These are phyloP conservation scores for Aspergillus sp. DNA, from an alignment of 2,329 filamentous ascomycete genomes.

Conservation along the genomic window DNA sequence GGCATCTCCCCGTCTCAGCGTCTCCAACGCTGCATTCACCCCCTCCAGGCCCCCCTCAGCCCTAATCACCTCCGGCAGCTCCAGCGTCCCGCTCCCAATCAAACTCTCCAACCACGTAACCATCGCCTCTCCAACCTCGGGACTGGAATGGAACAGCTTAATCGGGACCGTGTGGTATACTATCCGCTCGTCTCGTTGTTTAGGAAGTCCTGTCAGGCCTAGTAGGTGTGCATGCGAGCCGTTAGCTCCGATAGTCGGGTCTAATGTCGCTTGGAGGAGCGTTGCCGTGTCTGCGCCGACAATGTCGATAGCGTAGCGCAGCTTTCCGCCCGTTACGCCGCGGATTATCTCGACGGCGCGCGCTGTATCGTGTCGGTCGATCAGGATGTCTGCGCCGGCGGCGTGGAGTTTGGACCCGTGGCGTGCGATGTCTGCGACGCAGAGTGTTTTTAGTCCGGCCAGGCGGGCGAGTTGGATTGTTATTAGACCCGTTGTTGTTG, in stretches of 20 bases:
- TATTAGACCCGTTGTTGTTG: slow-evolving; percentile 68
- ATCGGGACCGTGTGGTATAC: slow-evolving; percentile 68
- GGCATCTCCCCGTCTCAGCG: slow-evolving; percentile 64
- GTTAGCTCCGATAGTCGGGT: slow-evolving; percentile 12
- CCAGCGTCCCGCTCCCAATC: slow-evolving; percentile 54
- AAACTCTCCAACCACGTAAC: slow-evolving; percentile 68
- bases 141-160: slow-evolving; percentile 71
- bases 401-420: slow-evolving; percentile 61
- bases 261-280: slow-evolving; percentile 56
- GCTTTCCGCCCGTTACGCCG: slow-evolving; percentile 55
- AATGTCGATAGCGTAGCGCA: slow-evolving; percentile 70
- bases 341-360: slow-evolving; percentile 67
- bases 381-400: slow-evolving; percentile 61
- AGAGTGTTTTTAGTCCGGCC: slow-evolving; percentile 63
- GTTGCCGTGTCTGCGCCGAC: slow-evolving; percentile 64
- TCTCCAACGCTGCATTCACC: slow-evolving; percentile 68
- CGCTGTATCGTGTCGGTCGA: slow-evolving; percentile 66
- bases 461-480: slow-evolving; percentile 68
- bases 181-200: slow-evolving; percentile 47
- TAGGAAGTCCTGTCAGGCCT: slow-evolving; percentile 67
- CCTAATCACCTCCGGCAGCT: slow-evolving; percentile 65
- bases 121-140: slow-evolving; percentile 61
- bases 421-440: slow-evolving; percentile 65
- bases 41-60: slow-evolving; percentile 63
- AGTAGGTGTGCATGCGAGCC: slow-evolving; percentile 57